Conservation (phyloP, 1,284 basidiomycete species). For the Peniophora sp. region DNA sequence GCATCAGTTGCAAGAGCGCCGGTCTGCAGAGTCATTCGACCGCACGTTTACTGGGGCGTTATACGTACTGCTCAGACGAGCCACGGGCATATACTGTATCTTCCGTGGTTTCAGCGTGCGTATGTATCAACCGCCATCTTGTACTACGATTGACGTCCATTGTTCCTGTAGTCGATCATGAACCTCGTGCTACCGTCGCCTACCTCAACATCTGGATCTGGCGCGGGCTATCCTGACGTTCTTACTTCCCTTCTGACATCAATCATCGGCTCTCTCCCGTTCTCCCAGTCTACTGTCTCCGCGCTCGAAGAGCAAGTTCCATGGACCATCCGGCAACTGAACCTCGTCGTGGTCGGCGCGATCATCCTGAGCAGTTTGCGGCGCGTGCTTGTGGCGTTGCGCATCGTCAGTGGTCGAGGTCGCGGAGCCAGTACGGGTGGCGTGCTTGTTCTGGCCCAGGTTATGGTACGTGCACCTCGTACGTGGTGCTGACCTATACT, state of each 20-base stretch:
- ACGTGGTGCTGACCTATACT: too few relatives aligned
- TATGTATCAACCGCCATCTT: conserved; percentile 8
- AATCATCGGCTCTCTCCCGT: conserved; percentile 39
- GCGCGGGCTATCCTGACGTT: conserved; percentile 46
- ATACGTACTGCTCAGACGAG: conserved; percentile 34
- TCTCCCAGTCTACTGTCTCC: conserved; percentile 15
- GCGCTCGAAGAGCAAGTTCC: conserved; percentile 27
- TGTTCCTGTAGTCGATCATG: conserved; percentile 38
- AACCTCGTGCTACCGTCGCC: conserved; percentile 24
- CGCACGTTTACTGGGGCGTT: conserved; percentile 42
- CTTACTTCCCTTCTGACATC: conserved; percentile 50
- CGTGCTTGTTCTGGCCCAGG: conserved; percentile 64
- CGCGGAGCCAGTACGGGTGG: conserved; percentile 58
- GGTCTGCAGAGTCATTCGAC: conserved; percentile 40
- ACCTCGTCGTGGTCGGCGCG: conserved; percentile 59
- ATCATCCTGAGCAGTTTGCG: conserved; percentile 68
- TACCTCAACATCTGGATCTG: conserved; percentile 23
- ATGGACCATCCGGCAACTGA: conserved; percentile 56
- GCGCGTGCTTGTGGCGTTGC: conserved; percentile 51
- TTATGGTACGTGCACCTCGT: conserved; percentile 51
- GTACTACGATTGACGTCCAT: conserved; percentile 1
- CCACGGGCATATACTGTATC: conserved; percentile 46
- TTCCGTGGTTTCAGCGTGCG: conserved; percentile 57
- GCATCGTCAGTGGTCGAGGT: conserved; percentile 54
- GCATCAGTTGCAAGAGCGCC: conserved; percentile 38